phyloP scores from a whole-genome alignment of 768 basidiomycete genomes.

The Boletus rufocinnamomeus region DNA sequence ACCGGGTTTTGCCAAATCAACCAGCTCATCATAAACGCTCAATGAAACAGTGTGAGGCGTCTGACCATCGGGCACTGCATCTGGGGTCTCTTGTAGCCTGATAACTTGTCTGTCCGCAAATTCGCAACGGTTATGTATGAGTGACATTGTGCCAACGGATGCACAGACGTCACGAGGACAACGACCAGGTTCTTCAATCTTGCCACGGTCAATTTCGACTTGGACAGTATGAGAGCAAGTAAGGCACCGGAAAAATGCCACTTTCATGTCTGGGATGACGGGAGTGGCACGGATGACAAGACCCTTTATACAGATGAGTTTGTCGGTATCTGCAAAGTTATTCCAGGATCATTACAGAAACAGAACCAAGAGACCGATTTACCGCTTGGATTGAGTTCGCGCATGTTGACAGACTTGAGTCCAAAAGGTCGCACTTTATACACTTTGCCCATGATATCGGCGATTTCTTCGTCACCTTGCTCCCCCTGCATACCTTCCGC shows the following conservation, averaged over 20 bases:
- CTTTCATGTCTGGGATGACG: slow-evolving; percentile 99
- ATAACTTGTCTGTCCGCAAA: slow-evolving; percentile 97
- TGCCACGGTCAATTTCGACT: slow-evolving; percentile 96
- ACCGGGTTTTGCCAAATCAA: slow-evolving; percentile 95
- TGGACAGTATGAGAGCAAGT: slow-evolving; percentile 97
- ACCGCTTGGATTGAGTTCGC: slow-evolving; percentile 93
- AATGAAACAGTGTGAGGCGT: slow-evolving; percentile 97
- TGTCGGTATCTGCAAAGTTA: slow-evolving; percentile 82
- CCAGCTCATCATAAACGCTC: slow-evolving; percentile 98
- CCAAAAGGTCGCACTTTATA: slow-evolving; percentile 96
- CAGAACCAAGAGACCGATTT: slow-evolving; percentile 17
- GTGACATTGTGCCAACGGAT: slow-evolving; percentile 84
- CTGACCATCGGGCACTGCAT: slow-evolving; percentile 96
- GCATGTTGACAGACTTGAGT: slow-evolving; percentile 84
- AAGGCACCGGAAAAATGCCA: slow-evolving; percentile 96
- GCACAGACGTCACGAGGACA: slow-evolving; percentile 95
- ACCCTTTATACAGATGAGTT: slow-evolving; percentile 93
- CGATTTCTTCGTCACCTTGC: slow-evolving; percentile 82
- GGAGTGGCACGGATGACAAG: slow-evolving; percentile 97
- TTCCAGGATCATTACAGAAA: not conserved
- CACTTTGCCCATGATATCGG: slow-evolving; percentile 81
- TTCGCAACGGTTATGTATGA: slow-evolving; percentile 96
- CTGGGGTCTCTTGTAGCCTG: slow-evolving; percentile 95
- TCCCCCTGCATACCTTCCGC: slow-evolving; percentile 74
- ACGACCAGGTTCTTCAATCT: slow-evolving; percentile 88